Evolutionary conservation across 2,329 filamentous ascomycete species (phyloP).

Genomic region (Calonectria ilicicola): DNA sequence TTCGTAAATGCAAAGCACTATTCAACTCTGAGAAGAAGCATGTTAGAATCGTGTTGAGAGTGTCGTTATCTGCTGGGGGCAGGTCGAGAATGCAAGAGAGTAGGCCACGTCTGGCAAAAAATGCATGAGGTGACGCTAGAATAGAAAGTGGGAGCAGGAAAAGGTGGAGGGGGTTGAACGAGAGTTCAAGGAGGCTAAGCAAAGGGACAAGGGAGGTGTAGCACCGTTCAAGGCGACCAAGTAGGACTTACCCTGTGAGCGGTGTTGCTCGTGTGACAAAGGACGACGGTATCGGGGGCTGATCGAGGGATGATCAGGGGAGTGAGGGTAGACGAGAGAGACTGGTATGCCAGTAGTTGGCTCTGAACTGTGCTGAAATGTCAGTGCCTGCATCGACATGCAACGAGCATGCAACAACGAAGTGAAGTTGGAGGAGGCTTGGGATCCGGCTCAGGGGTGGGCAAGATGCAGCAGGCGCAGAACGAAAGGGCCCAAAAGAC

Average conservation of each 20-base stretch:
- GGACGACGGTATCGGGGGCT: conserved; percentile 24
- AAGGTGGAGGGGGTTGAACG: not conserved
- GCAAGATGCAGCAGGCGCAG: conserved; percentile 20
- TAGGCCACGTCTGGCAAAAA: conserved; percentile 33
- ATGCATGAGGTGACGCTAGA: conserved; percentile 38
- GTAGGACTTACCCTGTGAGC: conserved; percentile 34
- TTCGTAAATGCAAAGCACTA: conserved; percentile 32
- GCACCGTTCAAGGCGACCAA: conserved; percentile 14
- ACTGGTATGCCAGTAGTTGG: conserved; percentile 35
- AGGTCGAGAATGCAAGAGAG: conserved; percentile 22
- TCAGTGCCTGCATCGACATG: conserved; percentile 35
- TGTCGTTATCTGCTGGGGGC: not conserved
- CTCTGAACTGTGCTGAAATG: conserved; percentile 34
- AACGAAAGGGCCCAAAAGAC: conserved; percentile 36
- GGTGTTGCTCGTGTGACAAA: conserved; percentile 34
- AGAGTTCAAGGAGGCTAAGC: conserved; percentile 22
- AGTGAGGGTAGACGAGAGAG: conserved; percentile 29
- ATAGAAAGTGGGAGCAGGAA: not conserved
- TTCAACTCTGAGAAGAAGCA: conserved; percentile 20
- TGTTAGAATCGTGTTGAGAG: conserved; percentile 19
- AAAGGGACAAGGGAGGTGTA: conserved; percentile 11
- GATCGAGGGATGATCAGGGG: conserved; percentile 26
- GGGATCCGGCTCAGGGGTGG: conserved; percentile 16
- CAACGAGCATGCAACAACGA: conserved; percentile 29
- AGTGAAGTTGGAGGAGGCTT: conserved; percentile 11